Evolutionary conservation across 495 filamentous ascomycete genomes (phyloP).

Genomic region (Hyaloscypha bicolor): DNA sequence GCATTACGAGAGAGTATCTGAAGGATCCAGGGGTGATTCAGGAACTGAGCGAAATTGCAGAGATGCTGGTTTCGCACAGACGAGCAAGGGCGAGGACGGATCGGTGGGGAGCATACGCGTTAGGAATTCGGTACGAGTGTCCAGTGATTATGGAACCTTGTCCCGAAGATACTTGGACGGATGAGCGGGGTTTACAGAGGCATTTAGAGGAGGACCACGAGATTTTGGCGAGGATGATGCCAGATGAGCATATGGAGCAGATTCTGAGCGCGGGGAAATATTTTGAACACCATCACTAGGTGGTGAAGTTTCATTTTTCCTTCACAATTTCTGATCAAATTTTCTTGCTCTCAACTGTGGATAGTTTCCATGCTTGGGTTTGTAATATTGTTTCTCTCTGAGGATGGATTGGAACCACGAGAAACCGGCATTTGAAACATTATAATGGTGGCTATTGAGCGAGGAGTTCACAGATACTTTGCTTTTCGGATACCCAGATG

Average conservation of each 20-base stretch:
- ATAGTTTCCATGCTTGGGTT: no score
- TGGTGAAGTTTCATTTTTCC: neutral
- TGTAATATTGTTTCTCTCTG: no score
- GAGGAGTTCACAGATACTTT: no score
- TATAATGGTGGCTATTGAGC: no score
- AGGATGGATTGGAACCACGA: no score
- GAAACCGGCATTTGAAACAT: no score
- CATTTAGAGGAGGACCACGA: slow-evolving; percentile 14
- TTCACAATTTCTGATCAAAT: no score
- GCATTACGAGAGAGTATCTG: slow-evolving; percentile 10
- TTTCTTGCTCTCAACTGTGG: no score
- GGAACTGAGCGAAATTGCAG: slow-evolving; percentile 4
- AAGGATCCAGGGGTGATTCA: slow-evolving; percentile 4
- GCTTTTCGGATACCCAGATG: no score
- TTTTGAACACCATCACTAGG: slow-evolving; percentile 10
- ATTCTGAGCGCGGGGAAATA: neutral
- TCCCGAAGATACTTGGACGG: slow-evolving; percentile 10
- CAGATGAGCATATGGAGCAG: neutral
- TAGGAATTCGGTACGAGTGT: slow-evolving; percentile 9
- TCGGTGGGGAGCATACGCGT: slow-evolving; percentile 6
- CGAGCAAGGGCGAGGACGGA: slow-evolving; percentile 8
- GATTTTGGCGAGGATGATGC: neutral
- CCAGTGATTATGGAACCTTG: slow-evolving; percentile 7
- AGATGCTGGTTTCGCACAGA: slow-evolving; percentile 5
- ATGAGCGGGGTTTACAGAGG: slow-evolving; percentile 6